Evolutionary conservation across 345 rosid species (phyloP).

Genomic region (Murraya paniculata): DNA sequence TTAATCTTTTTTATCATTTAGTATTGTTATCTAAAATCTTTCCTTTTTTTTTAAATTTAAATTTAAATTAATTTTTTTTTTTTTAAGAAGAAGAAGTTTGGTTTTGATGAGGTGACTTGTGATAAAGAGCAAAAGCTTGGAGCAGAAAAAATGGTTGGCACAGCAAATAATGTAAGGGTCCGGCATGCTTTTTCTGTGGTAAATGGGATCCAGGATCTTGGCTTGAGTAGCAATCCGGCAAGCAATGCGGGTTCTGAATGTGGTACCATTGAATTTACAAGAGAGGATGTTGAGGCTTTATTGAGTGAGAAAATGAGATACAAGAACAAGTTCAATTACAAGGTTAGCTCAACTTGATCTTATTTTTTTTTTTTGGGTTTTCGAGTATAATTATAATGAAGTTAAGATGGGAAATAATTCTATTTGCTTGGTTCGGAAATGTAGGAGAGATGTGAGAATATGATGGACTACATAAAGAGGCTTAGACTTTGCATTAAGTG

Average conservation of each 20-base stretch:
- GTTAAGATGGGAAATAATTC: background rate
- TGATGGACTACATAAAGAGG: slow-evolving; percentile 89
- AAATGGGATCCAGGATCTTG: slow-evolving; percentile 58
- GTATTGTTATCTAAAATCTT: background rate
- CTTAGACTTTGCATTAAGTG: slow-evolving; percentile 91
- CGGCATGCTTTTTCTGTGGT: slow-evolving; percentile 50
- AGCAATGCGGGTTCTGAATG: slow-evolving; percentile 63
- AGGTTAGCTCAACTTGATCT: slow-evolving; percentile 37
- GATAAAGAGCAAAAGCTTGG: slow-evolving; percentile 16
- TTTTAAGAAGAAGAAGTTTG: slow-evolving; percentile 16
- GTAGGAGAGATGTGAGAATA: slow-evolving; percentile 94
- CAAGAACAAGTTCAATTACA: slow-evolving; percentile 79
- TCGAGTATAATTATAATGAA: background rate
- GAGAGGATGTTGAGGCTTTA: slow-evolving; percentile 65
- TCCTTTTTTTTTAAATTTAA: background rate
- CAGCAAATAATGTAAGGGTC: slow-evolving; percentile 46
- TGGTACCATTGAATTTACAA: slow-evolving; percentile 56
- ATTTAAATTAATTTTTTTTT: no score
- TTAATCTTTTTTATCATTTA: background rate
- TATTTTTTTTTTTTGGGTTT: background rate
- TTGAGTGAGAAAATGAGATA: slow-evolving; percentile 53
- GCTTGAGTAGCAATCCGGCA: slow-evolving; percentile 46
- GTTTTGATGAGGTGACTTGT: slow-evolving; percentile 27
- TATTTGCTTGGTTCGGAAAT: slow-evolving; percentile 27
- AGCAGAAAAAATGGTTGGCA: slow-evolving; percentile 46